Percentiles rank a stretch among this genome's conserved stretches.
These are phyloP conservation scores for Starmera stellimalicola DNA, from an alignment of 1,139 yeast species.

Conservation along the genomic window DNA sequence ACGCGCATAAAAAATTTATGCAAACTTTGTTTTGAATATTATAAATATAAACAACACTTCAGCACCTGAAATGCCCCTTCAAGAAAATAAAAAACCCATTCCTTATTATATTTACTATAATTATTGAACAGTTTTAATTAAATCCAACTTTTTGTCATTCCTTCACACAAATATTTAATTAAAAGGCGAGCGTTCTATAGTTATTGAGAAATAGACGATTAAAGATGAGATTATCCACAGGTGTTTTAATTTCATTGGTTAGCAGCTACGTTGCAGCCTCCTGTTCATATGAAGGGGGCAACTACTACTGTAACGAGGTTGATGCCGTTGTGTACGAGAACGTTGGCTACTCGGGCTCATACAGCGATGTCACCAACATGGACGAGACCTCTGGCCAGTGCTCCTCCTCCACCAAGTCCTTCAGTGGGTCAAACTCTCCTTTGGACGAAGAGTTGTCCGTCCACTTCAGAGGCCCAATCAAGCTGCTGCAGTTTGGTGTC, in stretches of 20 bases:
- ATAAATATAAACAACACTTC: no score
- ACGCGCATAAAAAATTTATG: no score
- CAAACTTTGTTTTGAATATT: no score
- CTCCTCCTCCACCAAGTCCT: constrained; percentile 37
- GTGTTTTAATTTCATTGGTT: constrained; percentile 17
- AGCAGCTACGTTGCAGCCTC: constrained; percentile 24
- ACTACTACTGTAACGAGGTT: constrained; percentile 73
- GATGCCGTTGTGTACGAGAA: constrained; percentile 57
- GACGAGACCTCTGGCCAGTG: constrained; percentile 61
- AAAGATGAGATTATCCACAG: constrained; percentile 19
- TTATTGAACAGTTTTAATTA: no score
- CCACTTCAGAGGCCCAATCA: constrained; percentile 90
- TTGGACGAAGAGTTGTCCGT: constrained; percentile 83
- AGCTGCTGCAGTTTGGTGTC: constrained; percentile 70
- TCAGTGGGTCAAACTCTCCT: constrained; percentile 75
- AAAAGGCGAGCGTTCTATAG: not conserved
- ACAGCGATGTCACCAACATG: constrained; percentile 61
- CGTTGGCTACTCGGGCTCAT: constrained; percentile 76
- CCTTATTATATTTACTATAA: no score
- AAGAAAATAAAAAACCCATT: no score
- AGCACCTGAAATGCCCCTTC: no score
- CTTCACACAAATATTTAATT: not conserved
- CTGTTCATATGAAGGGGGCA: constrained; percentile 49
- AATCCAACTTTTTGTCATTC: constrained; percentile 2
- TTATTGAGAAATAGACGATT: no score